Conservation (phyloP, 257 asterid species). For the Solanum virginianum region DNA sequence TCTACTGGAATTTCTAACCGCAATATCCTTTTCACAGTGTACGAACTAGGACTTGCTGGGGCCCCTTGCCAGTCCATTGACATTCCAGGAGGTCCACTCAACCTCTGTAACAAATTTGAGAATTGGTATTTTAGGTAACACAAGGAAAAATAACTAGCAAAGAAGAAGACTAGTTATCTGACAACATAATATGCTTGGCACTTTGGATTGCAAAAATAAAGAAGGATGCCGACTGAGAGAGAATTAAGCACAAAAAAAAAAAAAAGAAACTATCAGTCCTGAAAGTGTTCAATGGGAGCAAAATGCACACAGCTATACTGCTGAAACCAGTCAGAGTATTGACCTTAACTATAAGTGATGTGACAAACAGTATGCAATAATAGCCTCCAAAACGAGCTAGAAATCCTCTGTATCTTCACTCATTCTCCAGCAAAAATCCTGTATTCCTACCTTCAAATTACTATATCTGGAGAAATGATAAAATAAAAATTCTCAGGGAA, state of each 20-base stretch:
- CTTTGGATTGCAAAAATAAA: neutral
- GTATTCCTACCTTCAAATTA: neutral
- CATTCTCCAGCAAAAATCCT: neutral
- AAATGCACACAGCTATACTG: neutral
- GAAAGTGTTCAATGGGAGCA: neutral
- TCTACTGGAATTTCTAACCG: slow-evolving; percentile 96
- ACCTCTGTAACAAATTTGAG: slow-evolving; percentile 40
- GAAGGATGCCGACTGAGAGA: neutral
- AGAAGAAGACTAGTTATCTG: neutral
- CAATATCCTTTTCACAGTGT: slow-evolving; percentile 78
- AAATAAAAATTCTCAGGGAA: neutral
- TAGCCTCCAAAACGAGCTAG: neutral
- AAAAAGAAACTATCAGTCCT: neutral
- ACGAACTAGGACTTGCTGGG: slow-evolving; percentile 97
- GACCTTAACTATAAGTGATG: neutral
- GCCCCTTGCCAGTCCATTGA: slow-evolving; percentile 99
- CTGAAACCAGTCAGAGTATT: neutral
- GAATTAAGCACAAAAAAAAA: neutral
- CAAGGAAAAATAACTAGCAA: neutral
- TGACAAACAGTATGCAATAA: neutral
- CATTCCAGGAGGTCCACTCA: slow-evolving; percentile 86
- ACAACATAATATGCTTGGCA: neutral
- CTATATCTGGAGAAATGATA: neutral
- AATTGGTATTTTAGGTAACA: neutral
- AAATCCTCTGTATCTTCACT: neutral